Evolutionary conservation across 352 stramenopile species (phyloP).

Genomic region (Pythium graminicola): DNA sequence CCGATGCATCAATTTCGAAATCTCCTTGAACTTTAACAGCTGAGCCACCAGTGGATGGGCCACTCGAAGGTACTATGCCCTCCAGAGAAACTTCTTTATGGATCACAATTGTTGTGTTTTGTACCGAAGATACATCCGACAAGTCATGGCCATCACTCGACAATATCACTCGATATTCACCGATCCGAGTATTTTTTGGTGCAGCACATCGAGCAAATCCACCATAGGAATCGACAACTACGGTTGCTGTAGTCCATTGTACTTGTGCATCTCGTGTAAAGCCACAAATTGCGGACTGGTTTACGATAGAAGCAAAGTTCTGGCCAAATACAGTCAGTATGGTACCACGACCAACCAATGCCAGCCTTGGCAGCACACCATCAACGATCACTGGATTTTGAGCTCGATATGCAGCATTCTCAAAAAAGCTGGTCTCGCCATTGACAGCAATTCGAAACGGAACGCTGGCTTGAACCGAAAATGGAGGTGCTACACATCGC

Average conservation of each 20-base stretch:
- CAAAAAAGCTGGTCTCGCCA: neutral
- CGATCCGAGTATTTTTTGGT: constrained; percentile 5
- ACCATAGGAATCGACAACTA: neutral
- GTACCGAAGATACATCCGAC: neutral
- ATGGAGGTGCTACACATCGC: neutral
- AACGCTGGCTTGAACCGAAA: neutral
- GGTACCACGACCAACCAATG: neutral
- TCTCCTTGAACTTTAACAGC: constrained; percentile 3
- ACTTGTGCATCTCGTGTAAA: neutral
- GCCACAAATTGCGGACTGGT: constrained; percentile 2
- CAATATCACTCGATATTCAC: constrained; percentile 5
- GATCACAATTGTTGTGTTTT: neutral
- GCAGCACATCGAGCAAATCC: constrained; percentile 8
- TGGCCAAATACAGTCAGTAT: constrained; percentile 7
- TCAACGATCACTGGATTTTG: neutral
- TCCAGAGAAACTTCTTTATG: constrained; percentile 1
- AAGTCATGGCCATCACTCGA: constrained; percentile 15
- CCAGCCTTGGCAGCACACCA: constrained; percentile 1
- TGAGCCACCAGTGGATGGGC: constrained; percentile 6
- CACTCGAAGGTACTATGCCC: neutral
- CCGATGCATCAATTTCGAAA: neutral
- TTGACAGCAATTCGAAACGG: constrained; percentile 2
- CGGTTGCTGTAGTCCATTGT: neutral
- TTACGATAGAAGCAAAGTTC: constrained; percentile 9
- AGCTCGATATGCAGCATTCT: neutral